Base-by-base conservation (phyloP, 176 grass and related monocot species). In the Tillandsia leiboldiana region DNA sequence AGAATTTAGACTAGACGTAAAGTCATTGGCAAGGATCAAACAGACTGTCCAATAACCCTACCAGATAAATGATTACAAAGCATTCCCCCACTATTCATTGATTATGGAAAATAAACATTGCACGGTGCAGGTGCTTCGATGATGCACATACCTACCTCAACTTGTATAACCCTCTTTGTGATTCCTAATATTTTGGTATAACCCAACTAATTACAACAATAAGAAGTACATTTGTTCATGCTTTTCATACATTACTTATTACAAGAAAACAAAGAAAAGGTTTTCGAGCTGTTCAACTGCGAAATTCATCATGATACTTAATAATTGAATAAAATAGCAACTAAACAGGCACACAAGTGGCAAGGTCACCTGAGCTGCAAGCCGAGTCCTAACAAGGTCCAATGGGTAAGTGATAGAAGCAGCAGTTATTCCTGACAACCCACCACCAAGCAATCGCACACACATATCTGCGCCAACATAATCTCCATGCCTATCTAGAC, bases 401-500 rank as follows among this genome's bases (percentile, higher is more conserved):
- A 92, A 63, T 47, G 93, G 93, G 72, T 92, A 96, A 64, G 89
- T 90, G 70, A 92, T 50, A 65, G 89, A 92, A 72, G 93, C 93
- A 71, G 93, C 93, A 9, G 93, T 96, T 70, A 96, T 81, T 78
- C 93, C 93, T 77, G 93, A 85, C 69, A 96, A 82, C 65, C 93
- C 93, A 57, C 93, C 93, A 26, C 81, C 77, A 20, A 92, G 11
- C 64, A 92, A 84, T 87, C 83, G 78, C 67, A 87, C 80, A 63
- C 83, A 88, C 51, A 91, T 79, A 70, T 96, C 83, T 64, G 89
- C 83, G 53, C 76, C 79, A 8, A 70, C 14, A 67, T 86, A 85
- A 51, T 87, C 81, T 64, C 71, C 77, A 73, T 90, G 83, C 53
- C 78, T 78, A 51, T 90, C 82, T 0, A 97, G 79, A 51, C 83